phyloP scores from a whole-genome alignment of 306 rosid species.

The Corylus heterophylla region DNA sequence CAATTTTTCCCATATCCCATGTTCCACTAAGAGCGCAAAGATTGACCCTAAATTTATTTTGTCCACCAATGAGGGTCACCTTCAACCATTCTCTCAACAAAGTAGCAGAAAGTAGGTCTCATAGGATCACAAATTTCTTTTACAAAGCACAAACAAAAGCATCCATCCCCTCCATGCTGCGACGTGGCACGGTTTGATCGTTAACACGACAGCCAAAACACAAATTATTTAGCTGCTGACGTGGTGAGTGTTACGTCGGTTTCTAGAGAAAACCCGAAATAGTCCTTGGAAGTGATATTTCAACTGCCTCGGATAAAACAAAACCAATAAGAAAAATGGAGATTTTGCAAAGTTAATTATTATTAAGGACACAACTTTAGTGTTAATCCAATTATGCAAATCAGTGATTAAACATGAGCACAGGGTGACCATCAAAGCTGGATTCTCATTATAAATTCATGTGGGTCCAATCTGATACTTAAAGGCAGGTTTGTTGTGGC shows the following conservation, averaged over 20 bases:
- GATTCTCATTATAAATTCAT: conserved; percentile 29
- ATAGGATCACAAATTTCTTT: conserved; percentile 9
- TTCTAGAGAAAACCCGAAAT: conserved; percentile 21
- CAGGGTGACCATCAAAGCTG: conserved; percentile 13
- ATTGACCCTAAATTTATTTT: conserved; percentile 29
- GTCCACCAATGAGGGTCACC: conserved; percentile 28
- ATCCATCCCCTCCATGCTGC: conserved; percentile 26
- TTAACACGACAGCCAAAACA: conserved; percentile 7
- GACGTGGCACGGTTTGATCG: conserved; percentile 36
- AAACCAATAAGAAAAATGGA: conserved; percentile 1
- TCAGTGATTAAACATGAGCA: background rate
- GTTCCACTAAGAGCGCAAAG: conserved; percentile 31
- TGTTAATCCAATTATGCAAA: no score
- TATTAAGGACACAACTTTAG: background rate
- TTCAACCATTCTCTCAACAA: no score
- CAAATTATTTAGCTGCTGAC: no score
- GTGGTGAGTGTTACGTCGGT: no score
- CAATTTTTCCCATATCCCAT: conserved; percentile 28
- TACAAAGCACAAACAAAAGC: conserved; percentile 11
- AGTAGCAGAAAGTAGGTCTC: no score
- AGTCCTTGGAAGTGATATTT: conserved; percentile 52
- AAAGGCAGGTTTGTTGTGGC: conserved; percentile 40
- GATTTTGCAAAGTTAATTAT: background rate
- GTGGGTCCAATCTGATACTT: conserved; percentile 55
- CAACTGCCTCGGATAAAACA: conserved; percentile 43